Evolutionary conservation across 345 rosid species (phyloP), one percentile per base, ranked within the genome.

Genomic region (Acer negundo): DNA sequence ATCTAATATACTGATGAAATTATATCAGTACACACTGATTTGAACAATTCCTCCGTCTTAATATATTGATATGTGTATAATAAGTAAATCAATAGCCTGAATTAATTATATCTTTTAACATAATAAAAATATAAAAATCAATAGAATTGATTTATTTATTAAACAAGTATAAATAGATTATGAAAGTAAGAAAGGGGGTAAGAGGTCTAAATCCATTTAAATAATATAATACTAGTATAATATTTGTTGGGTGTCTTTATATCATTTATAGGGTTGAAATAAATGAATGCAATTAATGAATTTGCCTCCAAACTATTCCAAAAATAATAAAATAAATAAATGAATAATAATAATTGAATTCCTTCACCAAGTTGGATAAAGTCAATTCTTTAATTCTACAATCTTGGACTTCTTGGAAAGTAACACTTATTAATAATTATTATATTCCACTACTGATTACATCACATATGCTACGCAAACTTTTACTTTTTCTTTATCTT

Each of bases 241-340:
- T 53, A 22, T 40, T 71, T 63, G 19, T 13, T 35, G 80, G 83
- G 89, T 86, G 89, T 84, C 91, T 73, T 75, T 28, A 72, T 80
- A 69, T 80, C 90, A 82, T 86, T 86, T 86, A 85, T 67, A 79
- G 67, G 63, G 68, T 73, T 44, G 81, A 80, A 69, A 77, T 79
- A 66, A 83, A 85, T 83, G 80, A 79, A 68, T 72, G 85, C 87
- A 82, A 89, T 89, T 86, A 79, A 86, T 88, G 87, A 51, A 72
- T 88, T 85, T 82, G 90, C 78, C 77, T 83, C 90, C 92, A 85
- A 80, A 73, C 67, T 65, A 66, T 77, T 26, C 74, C 11, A 16
- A 12, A 53, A 53, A 15, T 4, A 53, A 42, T 42, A 42, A 42
- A 42, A 42, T 42, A 31, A 1, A 2, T 31, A 31, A 31, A 31